These are phyloP conservation scores for Colletotrichum sp. DNA, from an alignment of 2,329 filamentous ascomycete species.

Conservation along the genomic window DNA sequence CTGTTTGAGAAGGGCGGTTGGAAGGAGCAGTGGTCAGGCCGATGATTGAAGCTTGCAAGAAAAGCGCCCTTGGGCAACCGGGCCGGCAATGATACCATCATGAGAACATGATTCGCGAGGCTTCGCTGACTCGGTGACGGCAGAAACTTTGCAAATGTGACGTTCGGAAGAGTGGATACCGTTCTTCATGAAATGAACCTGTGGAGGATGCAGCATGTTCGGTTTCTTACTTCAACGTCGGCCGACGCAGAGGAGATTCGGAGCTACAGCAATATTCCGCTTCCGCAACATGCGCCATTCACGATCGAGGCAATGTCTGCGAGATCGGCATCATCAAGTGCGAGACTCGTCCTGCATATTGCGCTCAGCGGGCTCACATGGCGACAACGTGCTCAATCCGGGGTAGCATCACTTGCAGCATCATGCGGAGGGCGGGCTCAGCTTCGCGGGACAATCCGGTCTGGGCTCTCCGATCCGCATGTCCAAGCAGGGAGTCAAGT, in stretches of 20 bases:
- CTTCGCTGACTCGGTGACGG: neutral
- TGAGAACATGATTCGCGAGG: neutral
- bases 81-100: neutral
- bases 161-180: neutral
- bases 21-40: conserved; percentile 67
- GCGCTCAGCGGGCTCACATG: neutral
- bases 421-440: neutral
- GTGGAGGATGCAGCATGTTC: neutral
- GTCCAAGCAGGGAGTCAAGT: neutral
- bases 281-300: neutral
- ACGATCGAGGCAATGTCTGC: neutral
- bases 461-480: neutral
- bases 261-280: neutral
- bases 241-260: neutral
- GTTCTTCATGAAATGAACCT: neutral
- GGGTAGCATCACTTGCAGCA: neutral
- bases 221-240: neutral
- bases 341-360: neutral
- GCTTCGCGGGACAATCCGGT: neutral
- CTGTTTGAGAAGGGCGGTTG: conserved; percentile 75
- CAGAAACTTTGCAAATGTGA: neutral
- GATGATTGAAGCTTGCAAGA: conserved; percentile 32
- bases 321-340: neutral
- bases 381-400: neutral
- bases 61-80: conserved; percentile 8